A percentile compares a stretch with the other conserved stretches of the same genome.
phyloP scores from a whole-genome alignment of 1,284 basidiomycete genomes.

The Amylostereum areolatum region DNA sequence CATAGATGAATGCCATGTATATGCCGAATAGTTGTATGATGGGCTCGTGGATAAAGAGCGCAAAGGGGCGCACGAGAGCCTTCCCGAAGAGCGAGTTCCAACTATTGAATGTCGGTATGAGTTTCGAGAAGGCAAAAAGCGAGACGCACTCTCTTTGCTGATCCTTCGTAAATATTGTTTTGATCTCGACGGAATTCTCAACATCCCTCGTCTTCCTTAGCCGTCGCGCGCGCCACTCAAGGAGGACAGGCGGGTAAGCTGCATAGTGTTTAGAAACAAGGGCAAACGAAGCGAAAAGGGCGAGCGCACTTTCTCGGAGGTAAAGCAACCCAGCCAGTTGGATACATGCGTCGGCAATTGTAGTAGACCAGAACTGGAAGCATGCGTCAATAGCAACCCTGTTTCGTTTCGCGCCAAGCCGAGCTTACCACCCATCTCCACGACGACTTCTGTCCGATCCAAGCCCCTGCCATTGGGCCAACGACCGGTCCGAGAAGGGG shows the following conservation, averaged over 20 bases:
- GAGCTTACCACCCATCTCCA: slow-evolving; percentile 32
- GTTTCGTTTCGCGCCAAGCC: too few species aligned
- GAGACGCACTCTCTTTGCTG: slow-evolving; percentile 23
- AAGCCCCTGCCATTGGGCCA: slow-evolving; percentile 32
- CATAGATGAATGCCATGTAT: not conserved
- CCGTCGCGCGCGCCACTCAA: slow-evolving; percentile 34
- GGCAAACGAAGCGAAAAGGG: not conserved
- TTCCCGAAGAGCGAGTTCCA: slow-evolving; percentile 32
- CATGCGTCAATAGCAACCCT: too few species aligned
- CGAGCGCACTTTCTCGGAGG: slow-evolving; percentile 35
- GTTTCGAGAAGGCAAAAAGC: not conserved
- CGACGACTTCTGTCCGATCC: slow-evolving; percentile 32
- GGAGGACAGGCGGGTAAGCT: slow-evolving; percentile 41
- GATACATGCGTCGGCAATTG: slow-evolving; percentile 30
- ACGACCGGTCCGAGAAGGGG: slow-evolving; percentile 39
- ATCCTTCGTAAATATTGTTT: slow-evolving; percentile 20
- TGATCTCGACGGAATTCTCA: slow-evolving; percentile 22
- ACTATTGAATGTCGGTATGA: slow-evolving; percentile 11
- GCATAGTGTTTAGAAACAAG: not conserved
- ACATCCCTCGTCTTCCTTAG: slow-evolving; percentile 33
- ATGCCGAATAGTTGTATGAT: slow-evolving; percentile 42
- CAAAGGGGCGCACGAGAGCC: slow-evolving; percentile 39
- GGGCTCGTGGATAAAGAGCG: slow-evolving; percentile 37
- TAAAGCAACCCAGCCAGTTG: slow-evolving; percentile 36
- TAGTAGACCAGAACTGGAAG: slow-evolving; percentile 37